Evolutionary conservation across 139 green algal genomes (phyloP), one percentile per base, ranked within the genome.

Genomic region (Auxenochlorella pyrenoidosa): DNA sequence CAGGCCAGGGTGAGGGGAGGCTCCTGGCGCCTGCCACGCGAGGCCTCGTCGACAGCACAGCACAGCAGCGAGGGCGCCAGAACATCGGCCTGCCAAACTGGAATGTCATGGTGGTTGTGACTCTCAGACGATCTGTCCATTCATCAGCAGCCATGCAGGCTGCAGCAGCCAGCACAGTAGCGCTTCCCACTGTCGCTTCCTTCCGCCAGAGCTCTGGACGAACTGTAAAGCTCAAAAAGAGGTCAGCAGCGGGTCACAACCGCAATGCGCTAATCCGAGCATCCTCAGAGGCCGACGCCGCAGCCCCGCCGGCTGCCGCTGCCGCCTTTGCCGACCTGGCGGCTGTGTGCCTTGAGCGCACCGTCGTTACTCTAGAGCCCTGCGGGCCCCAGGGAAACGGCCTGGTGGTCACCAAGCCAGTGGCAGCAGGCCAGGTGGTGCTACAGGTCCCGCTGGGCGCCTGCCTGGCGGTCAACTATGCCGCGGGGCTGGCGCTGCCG

Each of bases 391-490:
- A 68, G 5, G 85, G 85, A 58, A 86, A 85, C 24, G 89, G 89
- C 40, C 63, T 92, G 15, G 85, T 90, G 38, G 26, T 78, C 0
- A 88, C 60, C 0, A n/a, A 60, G 5, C 26, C 84, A 22, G 72
- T 76, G 15, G 66, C 58, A 38, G 76, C 82, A 21, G 88, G 88
- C 72, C 70, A 88, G 1, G 86, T 86, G 40, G 32, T 94, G 41
- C 68, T 94, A 26, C 40, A 70, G 0, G 87, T 95, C 28, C 93
- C 93, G 18, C 34, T 79, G 5, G 71, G 41, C 32, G 34, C 86
- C 22, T 93, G 90, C 66, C 79, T 95, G n/a, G 43, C 89, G 0
- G 72, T 95, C 5, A 92, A 95, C 82, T 94, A 94, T 40, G 40
- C 80, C 4, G 47, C n/a, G 1, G 91, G 93, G 19, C 70, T 93